Percentiles rank a stretch among this genome's conserved stretches.
These are phyloP conservation scores for Corymbia calophylla DNA, from an alignment of 441 rosid genomes.

Conservation along the genomic window DNA sequence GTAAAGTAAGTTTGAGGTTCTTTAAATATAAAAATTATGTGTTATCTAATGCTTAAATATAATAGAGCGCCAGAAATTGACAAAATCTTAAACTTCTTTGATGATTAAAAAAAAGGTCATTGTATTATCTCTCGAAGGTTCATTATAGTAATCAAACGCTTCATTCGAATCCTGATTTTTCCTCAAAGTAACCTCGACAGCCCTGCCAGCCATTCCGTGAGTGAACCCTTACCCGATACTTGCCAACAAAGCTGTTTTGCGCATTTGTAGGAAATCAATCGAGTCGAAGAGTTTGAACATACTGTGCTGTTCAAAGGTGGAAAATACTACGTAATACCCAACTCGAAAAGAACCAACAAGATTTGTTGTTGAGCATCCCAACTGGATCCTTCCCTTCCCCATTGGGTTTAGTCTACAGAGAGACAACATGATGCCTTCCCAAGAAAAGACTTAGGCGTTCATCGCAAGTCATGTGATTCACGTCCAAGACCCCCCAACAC, in stretches of 20 bases:
- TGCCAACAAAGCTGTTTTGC: accelerated
- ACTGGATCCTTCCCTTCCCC: neutral
- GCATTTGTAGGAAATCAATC: neutral
- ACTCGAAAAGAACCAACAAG: neutral
- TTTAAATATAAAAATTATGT: neutral
- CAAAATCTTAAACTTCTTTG: neutral
- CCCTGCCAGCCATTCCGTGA: accelerated
- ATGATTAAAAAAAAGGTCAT: neutral
- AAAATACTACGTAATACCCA: neutral
- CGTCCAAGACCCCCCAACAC: neutral
- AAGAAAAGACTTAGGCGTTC: neutral
- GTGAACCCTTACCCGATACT: neutral
- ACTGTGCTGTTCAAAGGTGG: neutral
- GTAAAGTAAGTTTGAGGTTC: neutral
- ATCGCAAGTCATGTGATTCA: neutral
- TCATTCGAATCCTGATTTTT: neutral
- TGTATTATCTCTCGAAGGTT: neutral
- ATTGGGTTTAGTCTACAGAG: neutral
- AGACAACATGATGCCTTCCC: neutral
- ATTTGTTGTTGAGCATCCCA: neutral
- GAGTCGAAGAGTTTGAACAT: neutral
- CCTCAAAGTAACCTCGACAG: neutral
- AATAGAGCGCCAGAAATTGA: neutral
- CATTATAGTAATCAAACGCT: neutral
- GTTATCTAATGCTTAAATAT: neutral